Conservation (phyloP, 176 grass and related monocot species). For the Cenchrus americanus region DNA sequence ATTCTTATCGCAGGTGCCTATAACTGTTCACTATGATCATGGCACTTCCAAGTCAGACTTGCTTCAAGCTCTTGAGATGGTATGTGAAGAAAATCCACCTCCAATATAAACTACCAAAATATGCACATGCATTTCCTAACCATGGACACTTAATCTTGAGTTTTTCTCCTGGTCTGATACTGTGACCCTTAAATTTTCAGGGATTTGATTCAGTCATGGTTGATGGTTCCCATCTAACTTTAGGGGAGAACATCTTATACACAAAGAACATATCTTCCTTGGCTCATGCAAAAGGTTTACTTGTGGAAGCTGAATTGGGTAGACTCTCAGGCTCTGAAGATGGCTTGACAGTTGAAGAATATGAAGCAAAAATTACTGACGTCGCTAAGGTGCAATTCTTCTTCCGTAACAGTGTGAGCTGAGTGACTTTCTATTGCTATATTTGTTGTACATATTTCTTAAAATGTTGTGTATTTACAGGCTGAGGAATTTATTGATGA, state of each 20-base stretch:
- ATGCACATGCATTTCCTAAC: slow-evolving; percentile 10
- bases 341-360: slow-evolving; percentile 86
- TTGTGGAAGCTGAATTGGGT: slow-evolving; percentile 97
- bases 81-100: slow-evolving; percentile 41
- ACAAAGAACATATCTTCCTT: slow-evolving; percentile 70
- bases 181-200: slow-evolving; percentile 50
- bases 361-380: slow-evolving; percentile 85
- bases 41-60: slow-evolving; percentile 81
- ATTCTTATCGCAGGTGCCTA: slow-evolving; percentile 69
- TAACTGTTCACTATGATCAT: slow-evolving; percentile 91
- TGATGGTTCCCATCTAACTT: slow-evolving; percentile 82
- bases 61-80: slow-evolving; percentile 89
- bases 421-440: slow-evolving; percentile 35
- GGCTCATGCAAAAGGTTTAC: slow-evolving; percentile 64
- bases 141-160: slow-evolving; percentile 35
- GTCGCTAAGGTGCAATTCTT: slow-evolving; percentile 66
- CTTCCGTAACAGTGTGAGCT: slow-evolving; percentile 23
- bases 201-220: slow-evolving; percentile 97
- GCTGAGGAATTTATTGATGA: slow-evolving; percentile 84
- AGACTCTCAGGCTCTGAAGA: slow-evolving; percentile 92
- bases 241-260: slow-evolving; percentile 70
- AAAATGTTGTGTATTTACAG: slow-evolving; percentile 50
- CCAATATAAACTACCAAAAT: slow-evolving; percentile 28
- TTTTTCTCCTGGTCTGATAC: slow-evolving; percentile 28
- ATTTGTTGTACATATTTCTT: slow-evolving; percentile 25